Conservation (phyloP, 1,284 basidiomycete genomes). For the Cryptococcus floricola region DNA sequence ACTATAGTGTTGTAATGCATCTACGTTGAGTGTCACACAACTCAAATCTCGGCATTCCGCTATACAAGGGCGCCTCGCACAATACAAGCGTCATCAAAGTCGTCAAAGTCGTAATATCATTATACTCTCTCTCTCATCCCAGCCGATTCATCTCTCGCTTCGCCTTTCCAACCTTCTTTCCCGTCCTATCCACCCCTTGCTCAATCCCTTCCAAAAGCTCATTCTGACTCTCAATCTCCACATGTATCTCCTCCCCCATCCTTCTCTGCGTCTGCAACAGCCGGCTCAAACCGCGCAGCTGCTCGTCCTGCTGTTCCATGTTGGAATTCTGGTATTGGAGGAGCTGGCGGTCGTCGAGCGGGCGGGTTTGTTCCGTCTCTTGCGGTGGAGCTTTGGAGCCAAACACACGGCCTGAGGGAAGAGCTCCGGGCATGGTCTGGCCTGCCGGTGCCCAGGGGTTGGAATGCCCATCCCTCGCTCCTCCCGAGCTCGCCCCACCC, state of each 20-base stretch:
- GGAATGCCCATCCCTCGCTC: neutral
- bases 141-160: conserved; percentile 73
- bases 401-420: conserved; percentile 60
- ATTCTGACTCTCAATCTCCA: conserved; percentile 79
- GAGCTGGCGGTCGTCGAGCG: conserved; percentile 76
- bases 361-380: conserved; percentile 81
- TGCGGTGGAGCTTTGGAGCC: conserved; percentile 58
- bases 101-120: neutral
- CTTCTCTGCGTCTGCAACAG: conserved; percentile 81
- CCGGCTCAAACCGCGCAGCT: conserved; percentile 71
- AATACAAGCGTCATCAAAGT: neutral
- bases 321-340: conserved; percentile 72
- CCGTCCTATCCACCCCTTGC: conserved; percentile 68
- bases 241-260: conserved; percentile 80
- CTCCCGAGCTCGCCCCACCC: neutral
- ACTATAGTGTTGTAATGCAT: no score
- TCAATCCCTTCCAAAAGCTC: conserved; percentile 78
- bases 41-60: no score
- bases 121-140: conserved; percentile 5
- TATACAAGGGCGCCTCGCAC: neutral
- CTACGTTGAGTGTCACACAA: no score
- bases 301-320: conserved; percentile 77
- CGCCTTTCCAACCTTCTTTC: conserved; percentile 69
- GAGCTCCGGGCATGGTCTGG: conserved; percentile 1
- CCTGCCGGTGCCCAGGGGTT: conserved; percentile 1